Evolutionary conservation across 345 rosid species (phyloP).

Genomic region (Pistacia vera): DNA sequence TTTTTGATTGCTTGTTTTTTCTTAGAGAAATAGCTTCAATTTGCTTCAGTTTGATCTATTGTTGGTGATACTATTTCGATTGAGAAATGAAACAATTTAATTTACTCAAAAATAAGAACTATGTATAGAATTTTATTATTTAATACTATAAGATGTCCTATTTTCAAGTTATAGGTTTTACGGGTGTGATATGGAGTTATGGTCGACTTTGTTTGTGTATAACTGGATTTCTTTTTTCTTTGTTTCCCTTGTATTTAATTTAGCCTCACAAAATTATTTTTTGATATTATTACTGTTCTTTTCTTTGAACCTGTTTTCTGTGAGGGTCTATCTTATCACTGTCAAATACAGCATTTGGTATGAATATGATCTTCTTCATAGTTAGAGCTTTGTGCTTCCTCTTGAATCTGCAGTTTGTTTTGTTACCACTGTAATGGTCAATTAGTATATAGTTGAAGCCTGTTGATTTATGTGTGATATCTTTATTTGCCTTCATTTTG

Average conservation of each 20-base stretch:
- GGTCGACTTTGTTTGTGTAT: neutral
- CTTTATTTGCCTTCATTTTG: too few species aligned
- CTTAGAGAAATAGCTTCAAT: too few species aligned
- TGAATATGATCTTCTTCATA: neutral
- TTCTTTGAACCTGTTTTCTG: neutral
- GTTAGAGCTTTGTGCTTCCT: neutral
- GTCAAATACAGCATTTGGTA: neutral
- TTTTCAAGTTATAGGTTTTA: neutral
- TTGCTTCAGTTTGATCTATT: too few species aligned
- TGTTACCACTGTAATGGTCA: neutral
- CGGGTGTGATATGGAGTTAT: neutral
- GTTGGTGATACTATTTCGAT: too few species aligned
- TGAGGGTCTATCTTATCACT: slow-evolving; percentile 1
- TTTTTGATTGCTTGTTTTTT: neutral
- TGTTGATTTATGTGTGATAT: neutral
- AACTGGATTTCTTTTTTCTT: neutral
- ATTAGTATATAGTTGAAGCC: neutral
- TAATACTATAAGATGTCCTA: too few species aligned
- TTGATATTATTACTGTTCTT: too few species aligned
- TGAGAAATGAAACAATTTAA: too few species aligned
- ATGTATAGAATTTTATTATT: too few species aligned
- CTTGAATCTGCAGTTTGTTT: neutral
- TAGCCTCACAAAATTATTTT: neutral
- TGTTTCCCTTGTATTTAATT: neutral
- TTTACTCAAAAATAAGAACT: too few species aligned